Evolutionary conservation across 2,329 filamentous ascomycete genomes (phyloP).

Genomic region (Sclerotinia spermophila): DNA sequence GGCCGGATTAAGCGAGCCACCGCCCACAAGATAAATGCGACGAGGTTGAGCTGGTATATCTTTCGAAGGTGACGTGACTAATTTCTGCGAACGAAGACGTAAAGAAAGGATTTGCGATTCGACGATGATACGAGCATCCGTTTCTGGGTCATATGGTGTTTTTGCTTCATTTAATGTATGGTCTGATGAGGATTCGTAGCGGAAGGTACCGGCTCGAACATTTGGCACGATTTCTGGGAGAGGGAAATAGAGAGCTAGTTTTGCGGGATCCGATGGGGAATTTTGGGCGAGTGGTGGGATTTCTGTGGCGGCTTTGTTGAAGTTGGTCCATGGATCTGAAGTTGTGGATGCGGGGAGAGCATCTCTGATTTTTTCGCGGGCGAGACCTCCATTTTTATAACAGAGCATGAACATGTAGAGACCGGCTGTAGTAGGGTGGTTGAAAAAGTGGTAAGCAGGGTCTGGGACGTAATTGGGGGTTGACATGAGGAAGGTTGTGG

Average conservation of each 20-base stretch:
- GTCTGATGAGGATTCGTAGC: slow-evolving; percentile 61
- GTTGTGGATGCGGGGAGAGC: slow-evolving; percentile 57
- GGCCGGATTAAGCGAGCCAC: slow-evolving; percentile 83
- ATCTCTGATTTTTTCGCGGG: slow-evolving; percentile 85
- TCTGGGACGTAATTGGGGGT: slow-evolving; percentile 89
- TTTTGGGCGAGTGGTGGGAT: slow-evolving; percentile 66
- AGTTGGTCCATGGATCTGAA: slow-evolving; percentile 67
- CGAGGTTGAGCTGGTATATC: slow-evolving; percentile 77
- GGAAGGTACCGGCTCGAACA: slow-evolving; percentile 79
- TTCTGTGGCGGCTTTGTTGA: slow-evolving; percentile 69
- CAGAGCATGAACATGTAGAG: slow-evolving; percentile 99
- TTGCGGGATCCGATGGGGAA: slow-evolving; percentile 57
- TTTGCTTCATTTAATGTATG: slow-evolving; percentile 45
- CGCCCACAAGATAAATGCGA: slow-evolving; percentile 90
- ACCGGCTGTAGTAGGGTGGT: slow-evolving; percentile 84
- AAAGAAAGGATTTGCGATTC: slow-evolving; percentile 95
- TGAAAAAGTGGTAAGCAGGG: slow-evolving; percentile 94
- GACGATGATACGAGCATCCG: slow-evolving; percentile 82
- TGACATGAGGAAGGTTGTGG: slow-evolving; percentile 96
- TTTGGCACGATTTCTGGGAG: slow-evolving; percentile 95
- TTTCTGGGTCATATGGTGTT: slow-evolving; percentile 52
- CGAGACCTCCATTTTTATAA: slow-evolving; percentile 96
- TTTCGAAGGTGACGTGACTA: slow-evolving; percentile 57
- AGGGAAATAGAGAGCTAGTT: slow-evolving; percentile 91
- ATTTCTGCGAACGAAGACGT: slow-evolving; percentile 74